Conservation (phyloP, 805 yeast species). For the Cyberlindnera samutprakarnensis region DNA sequence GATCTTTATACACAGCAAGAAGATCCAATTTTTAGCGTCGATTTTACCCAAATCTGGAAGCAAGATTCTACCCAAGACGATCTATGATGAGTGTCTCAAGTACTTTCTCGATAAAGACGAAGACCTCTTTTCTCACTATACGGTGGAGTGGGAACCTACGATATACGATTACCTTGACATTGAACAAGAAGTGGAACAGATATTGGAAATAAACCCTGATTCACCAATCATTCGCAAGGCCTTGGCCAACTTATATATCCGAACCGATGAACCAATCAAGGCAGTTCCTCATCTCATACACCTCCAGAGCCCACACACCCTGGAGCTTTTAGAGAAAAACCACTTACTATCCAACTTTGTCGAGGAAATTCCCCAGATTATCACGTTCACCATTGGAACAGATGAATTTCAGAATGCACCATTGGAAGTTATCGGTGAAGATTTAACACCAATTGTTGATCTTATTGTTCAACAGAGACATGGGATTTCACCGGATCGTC, state of each 20-base stretch:
- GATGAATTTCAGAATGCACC: constrained; percentile 34
- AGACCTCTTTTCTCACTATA: constrained; percentile 32
- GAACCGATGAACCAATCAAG: constrained; percentile 46
- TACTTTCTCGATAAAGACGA: constrained; percentile 10
- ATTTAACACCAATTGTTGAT: constrained; percentile 37
- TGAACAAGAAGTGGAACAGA: constrained; percentile 33
- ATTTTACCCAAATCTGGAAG: constrained; percentile 44
- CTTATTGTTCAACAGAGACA: constrained; percentile 58
- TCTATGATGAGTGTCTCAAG: constrained; percentile 40
- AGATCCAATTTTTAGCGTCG: constrained; percentile 39
- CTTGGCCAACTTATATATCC: constrained; percentile 47
- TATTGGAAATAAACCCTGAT: constrained; percentile 28
- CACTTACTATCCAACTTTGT: constrained; percentile 52
- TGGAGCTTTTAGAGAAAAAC: constrained; percentile 52
- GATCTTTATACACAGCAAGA: constrained; percentile 41
- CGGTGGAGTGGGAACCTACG: constrained; percentile 50
- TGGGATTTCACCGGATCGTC: constrained; percentile 47
- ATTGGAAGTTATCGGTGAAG: constrained; percentile 15
- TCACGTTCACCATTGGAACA: constrained; percentile 33
- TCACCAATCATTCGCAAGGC: constrained; percentile 31
- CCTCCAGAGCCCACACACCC: constrained; percentile 44
- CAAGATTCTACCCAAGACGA: constrained; percentile 23
- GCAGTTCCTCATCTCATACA: constrained; percentile 61
- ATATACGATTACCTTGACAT: constrained; percentile 42
- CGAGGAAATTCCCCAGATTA: constrained; percentile 42